These are phyloP conservation scores for Silybum marianum DNA, from an alignment of 129 eudicot species.

Conservation along the genomic window DNA sequence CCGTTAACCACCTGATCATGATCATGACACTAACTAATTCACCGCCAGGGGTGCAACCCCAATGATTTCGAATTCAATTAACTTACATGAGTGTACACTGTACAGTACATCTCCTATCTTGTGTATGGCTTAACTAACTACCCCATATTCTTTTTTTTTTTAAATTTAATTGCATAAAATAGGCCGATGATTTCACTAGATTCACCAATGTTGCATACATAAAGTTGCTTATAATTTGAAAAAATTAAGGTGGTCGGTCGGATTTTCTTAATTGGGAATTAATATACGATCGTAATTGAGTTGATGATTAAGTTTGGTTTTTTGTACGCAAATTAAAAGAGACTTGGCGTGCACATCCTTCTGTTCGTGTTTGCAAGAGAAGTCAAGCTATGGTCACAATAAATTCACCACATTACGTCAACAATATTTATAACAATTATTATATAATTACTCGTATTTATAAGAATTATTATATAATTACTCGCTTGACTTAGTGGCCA, in stretches of 20 bases:
- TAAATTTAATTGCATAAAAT: too few relatives aligned
- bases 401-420: constrained; percentile 13
- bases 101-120: background rate
- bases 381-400: constrained; percentile 13
- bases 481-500: background rate
- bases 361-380: constrained; percentile 6
- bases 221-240: background rate
- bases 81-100: background rate
- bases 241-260: background rate
- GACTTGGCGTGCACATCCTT: constrained; percentile 26
- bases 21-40: too few relatives aligned
- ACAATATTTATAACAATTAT: constrained; percentile 1
- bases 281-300: background rate
- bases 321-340: background rate
- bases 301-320: background rate
- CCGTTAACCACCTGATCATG: too few relatives aligned
- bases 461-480: constrained; percentile 4
- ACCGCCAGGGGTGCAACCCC: background rate
- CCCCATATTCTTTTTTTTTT: background rate
- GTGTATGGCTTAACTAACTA: too few relatives aligned
- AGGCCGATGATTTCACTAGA: too few relatives aligned
- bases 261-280: background rate
- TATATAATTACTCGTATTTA: background rate
- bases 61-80: background rate
- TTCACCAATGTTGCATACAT: too few relatives aligned